Evolutionary conservation across 2,329 filamentous ascomycete species (phyloP).

Genomic region (Scopulariopsis brevicaulis): DNA sequence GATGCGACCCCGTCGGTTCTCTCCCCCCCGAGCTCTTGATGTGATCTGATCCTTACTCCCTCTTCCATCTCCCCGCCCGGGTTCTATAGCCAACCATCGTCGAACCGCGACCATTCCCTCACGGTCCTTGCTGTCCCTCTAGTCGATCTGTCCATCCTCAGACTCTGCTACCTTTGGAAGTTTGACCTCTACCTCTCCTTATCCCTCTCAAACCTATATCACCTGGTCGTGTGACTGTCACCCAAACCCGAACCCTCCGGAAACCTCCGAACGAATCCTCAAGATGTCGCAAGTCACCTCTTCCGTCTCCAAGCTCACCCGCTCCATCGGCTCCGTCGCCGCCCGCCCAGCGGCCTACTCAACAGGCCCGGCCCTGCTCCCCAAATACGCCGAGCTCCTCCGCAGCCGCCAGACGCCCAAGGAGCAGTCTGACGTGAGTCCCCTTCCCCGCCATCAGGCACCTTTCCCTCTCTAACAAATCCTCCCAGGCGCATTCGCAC

Average conservation of each 20-base stretch:
- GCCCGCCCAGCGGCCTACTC: constrained; percentile 21
- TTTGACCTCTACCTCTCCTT: background rate
- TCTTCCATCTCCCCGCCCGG: background rate
- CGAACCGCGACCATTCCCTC: background rate
- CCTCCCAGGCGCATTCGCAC: background rate
- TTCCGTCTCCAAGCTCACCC: constrained; percentile 35
- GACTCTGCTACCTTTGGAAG: background rate
- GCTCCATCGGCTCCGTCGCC: constrained; percentile 30
- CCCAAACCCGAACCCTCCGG: constrained; percentile 14
- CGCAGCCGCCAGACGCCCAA: constrained; percentile 15
- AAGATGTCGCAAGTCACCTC: constrained; percentile 38
- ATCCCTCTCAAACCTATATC: background rate
- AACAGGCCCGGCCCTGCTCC: constrained; percentile 26
- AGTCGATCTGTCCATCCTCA: background rate
- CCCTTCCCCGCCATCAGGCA: background rate
- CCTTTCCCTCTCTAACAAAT: background rate
- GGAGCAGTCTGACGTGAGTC: constrained; percentile 26
- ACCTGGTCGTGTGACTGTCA: no score
- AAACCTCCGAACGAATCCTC: background rate
- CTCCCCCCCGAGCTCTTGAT: constrained; percentile 21
- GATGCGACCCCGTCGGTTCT: constrained; percentile 5
- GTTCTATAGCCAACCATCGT: background rate
- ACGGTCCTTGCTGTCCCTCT: background rate
- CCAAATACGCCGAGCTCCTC: constrained; percentile 35
- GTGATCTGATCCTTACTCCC: background rate